These are phyloP conservation scores for Blepharisma stoltei DNA, from an alignment of 73 alveolate species.

Conservation along the genomic window DNA sequence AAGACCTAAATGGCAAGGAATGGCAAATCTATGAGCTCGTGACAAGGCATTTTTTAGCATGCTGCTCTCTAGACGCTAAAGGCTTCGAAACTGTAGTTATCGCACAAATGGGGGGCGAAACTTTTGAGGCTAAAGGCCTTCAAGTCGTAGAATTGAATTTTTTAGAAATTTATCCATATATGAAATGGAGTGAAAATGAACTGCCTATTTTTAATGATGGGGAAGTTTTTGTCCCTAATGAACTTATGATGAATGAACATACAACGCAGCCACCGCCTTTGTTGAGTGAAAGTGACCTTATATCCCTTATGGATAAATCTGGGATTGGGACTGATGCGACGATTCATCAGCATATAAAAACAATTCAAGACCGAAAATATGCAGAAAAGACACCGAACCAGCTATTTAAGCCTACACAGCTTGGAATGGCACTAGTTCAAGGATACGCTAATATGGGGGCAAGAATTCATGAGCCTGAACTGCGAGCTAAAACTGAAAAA, in stretches of 20 bases:
- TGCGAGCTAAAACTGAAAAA: slow-evolving; percentile 95
- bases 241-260: slow-evolving; percentile 74
- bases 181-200: slow-evolving; percentile 82
- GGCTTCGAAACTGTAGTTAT: slow-evolving; percentile 93
- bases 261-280: slow-evolving; percentile 94
- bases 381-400: slow-evolving; percentile 81
- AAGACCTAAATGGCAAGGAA: slow-evolving; percentile 57
- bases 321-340: slow-evolving; percentile 99
- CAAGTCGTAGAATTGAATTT: slow-evolving; percentile 76
- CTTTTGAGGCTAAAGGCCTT: slow-evolving; percentile 83
- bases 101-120: slow-evolving; percentile 78
- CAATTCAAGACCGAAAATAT: slow-evolving; percentile 86
- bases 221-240: slow-evolving; percentile 64
- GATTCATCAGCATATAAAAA: slow-evolving; percentile 99
- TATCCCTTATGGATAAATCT: slow-evolving; percentile 94
- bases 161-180: slow-evolving; percentile 92
- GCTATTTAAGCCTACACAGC: slow-evolving; percentile 84
- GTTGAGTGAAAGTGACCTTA: slow-evolving; percentile 95
- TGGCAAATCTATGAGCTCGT: slow-evolving; percentile 95
- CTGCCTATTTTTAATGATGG: slow-evolving; percentile 85
- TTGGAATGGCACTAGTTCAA: slow-evolving; percentile 93
- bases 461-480: slow-evolving; percentile 84
- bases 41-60: slow-evolving; percentile 96
- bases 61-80: slow-evolving; percentile 92
- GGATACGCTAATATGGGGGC: slow-evolving; percentile 87